Percentiles rank a stretch among this genome's conserved stretches.
Evolutionary conservation across 495 filamentous ascomycete genomes (phyloP).

Genomic region (Hypoxylon fuscum): DNA sequence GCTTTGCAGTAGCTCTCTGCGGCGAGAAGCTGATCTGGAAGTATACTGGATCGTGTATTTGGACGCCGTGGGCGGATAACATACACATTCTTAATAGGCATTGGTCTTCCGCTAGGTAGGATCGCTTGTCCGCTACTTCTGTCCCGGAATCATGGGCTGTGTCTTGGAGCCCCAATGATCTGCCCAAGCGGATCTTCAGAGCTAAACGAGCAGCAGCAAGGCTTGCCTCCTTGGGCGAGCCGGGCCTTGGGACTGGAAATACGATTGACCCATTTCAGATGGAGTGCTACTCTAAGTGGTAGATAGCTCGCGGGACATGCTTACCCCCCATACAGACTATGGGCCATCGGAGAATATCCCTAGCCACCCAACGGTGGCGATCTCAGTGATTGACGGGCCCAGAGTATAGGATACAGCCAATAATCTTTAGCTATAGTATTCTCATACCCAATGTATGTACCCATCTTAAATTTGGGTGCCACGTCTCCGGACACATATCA

Average conservation of each 20-base stretch:
- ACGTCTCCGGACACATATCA: background rate
- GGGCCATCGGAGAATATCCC: conserved; percentile 26
- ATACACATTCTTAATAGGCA: conserved; percentile 3
- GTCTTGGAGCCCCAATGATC: conserved; percentile 19
- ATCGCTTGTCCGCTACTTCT: conserved; percentile 13
- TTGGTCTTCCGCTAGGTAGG: conserved; percentile 1
- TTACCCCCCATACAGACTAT: background rate
- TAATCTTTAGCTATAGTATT: conserved; percentile 5
- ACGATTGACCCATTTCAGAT: conserved; percentile 10
- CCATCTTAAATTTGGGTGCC: conserved; percentile 5
- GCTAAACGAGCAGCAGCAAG: conserved; percentile 10
- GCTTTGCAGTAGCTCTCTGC: conserved; percentile 21
- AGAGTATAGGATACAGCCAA: conserved; percentile 12
- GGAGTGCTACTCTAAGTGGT: conserved; percentile 12
- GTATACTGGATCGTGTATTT: conserved; percentile 28
- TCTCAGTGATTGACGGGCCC: conserved; percentile 9
- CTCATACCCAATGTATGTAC: conserved; percentile 21
- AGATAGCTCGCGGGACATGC: background rate
- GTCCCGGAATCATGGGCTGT: conserved; percentile 22
- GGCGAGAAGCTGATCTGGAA: conserved; percentile 32
- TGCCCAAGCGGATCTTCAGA: conserved; percentile 1
- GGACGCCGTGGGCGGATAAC: conserved; percentile 10
- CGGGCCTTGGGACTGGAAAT: conserved; percentile 5
- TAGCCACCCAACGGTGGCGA: conserved; percentile 15
- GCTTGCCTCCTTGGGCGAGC: conserved; percentile 17